Conservation (phyloP, 192 early-diverging fungal species). For the Mortierella antarctica region DNA sequence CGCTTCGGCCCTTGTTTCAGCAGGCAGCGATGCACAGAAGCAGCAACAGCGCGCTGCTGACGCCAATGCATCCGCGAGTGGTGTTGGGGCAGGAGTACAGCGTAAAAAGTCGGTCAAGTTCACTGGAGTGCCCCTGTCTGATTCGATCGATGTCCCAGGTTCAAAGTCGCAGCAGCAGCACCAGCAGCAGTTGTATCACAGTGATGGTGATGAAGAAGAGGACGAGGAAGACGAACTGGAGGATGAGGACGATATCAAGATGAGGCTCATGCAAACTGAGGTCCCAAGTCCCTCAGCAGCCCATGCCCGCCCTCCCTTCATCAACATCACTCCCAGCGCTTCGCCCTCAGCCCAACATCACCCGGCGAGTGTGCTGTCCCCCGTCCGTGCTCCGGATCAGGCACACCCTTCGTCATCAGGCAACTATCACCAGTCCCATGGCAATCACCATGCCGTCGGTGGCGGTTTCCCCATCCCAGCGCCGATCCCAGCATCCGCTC, state of each 20-base stretch:
- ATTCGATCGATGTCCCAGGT: conserved; percentile 18
- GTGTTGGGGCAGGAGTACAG: conserved; percentile 9
- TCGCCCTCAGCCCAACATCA: not conserved
- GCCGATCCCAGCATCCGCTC: conserved; percentile 7
- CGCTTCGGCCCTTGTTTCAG: conserved; percentile 2
- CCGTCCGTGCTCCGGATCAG: conserved; percentile 20
- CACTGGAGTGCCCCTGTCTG: conserved; percentile 29
- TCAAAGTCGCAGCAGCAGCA: not conserved
- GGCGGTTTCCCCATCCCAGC: not conserved
- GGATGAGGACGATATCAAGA: conserved; percentile 47
- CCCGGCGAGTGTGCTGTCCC: conserved; percentile 7
- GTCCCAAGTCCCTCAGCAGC: conserved; percentile 18
- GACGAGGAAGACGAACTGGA: conserved; percentile 22
- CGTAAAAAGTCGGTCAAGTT: conserved; percentile 56
- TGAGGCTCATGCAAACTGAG: conserved; percentile 40
- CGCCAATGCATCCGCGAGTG: not conserved
- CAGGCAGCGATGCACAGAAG: not conserved
- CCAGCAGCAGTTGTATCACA: conserved; percentile 12
- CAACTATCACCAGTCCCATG: not conserved
- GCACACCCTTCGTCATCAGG: conserved; percentile 1
- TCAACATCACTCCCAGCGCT: conserved; percentile 22
- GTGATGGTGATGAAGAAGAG: conserved; percentile 15
- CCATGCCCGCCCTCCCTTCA: conserved; percentile 10
- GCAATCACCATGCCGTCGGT: not conserved
- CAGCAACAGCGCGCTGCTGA: not conserved